Conservation (phyloP, 2,329 filamentous ascomycete genomes). For the Teratosphaeria gauchensis region DNA sequence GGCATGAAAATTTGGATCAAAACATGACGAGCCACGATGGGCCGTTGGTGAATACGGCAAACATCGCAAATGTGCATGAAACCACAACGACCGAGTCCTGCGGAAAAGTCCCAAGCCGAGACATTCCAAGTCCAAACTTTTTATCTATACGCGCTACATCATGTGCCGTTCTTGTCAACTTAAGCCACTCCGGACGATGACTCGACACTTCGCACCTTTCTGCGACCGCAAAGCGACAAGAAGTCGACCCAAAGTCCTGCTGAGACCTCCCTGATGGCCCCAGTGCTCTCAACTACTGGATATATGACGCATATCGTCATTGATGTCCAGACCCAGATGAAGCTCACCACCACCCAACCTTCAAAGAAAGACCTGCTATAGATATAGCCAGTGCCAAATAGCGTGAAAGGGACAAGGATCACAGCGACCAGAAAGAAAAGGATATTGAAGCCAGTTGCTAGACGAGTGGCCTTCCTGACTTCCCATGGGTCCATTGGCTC, state of each 20-base stretch:
- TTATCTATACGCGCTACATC: not conserved
- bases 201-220: not conserved
- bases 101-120: not conserved
- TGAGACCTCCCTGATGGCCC: conserved; percentile 19
- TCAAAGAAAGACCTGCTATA: conserved; percentile 33
- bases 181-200: not conserved
- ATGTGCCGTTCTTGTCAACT: not conserved
- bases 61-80: not conserved
- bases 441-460: conserved; percentile 31
- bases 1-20: no score
- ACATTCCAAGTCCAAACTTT: no score
- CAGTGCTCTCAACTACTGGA: conserved; percentile 34
- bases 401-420: conserved; percentile 21
- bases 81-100: not conserved
- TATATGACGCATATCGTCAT: conserved; percentile 32
- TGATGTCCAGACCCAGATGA: conserved; percentile 34
- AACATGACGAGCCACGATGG: no score
- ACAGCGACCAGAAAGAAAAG: conserved; percentile 33
- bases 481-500: conserved; percentile 33
- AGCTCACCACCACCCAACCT: conserved; percentile 24
- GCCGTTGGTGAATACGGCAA: not conserved
- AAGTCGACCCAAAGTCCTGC: conserved; percentile 9
- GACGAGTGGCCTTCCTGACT: conserved; percentile 27
- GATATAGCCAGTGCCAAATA: conserved; percentile 34
- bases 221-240: not conserved